A percentile compares a stretch with the other conserved stretches of the same genome.
These are phyloP conservation scores for Cichorium intybus DNA, from an alignment of 140 eudicot genomes.

Conservation along the genomic window DNA sequence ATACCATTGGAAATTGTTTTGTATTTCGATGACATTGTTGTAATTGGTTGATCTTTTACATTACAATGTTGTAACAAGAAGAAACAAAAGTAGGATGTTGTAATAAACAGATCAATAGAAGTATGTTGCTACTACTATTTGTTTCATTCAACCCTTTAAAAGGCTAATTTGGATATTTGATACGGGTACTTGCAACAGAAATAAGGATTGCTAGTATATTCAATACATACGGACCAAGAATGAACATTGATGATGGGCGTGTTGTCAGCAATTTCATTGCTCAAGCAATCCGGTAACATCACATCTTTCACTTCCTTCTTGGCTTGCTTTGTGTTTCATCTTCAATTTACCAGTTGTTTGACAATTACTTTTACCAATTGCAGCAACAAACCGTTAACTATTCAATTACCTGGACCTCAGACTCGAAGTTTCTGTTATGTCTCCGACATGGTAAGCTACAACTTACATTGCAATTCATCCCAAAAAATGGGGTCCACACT, in stretches of 20 bases:
- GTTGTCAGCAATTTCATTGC: conserved; percentile 86
- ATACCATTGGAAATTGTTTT: no score
- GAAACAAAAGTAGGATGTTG: no score
- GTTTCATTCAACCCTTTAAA: no score
- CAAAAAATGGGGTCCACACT: not conserved
- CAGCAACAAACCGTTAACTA: conserved; percentile 66
- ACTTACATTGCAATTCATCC: not conserved
- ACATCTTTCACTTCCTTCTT: not conserved
- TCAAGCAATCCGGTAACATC: conserved; percentile 64
- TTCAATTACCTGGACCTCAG: conserved; percentile 74
- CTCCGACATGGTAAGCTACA: conserved; percentile 59
- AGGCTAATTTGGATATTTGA: no score
- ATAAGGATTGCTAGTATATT: conserved; percentile 78
- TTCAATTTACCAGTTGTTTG: no score
- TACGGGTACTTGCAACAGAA: conserved; percentile 33
- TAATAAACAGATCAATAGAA: no score
- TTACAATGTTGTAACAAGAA: no score
- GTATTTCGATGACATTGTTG: no score
- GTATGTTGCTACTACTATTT: no score
- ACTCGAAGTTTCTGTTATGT: conserved; percentile 81
- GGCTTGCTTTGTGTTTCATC: no score
- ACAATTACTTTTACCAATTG: conserved; percentile 3
- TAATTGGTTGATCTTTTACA: no score
- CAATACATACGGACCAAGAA: conserved; percentile 86
- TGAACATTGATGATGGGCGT: conserved; percentile 86